phyloP scores from a whole-genome alignment of 441 rosid species.

The Aleurites moluccanus region DNA sequence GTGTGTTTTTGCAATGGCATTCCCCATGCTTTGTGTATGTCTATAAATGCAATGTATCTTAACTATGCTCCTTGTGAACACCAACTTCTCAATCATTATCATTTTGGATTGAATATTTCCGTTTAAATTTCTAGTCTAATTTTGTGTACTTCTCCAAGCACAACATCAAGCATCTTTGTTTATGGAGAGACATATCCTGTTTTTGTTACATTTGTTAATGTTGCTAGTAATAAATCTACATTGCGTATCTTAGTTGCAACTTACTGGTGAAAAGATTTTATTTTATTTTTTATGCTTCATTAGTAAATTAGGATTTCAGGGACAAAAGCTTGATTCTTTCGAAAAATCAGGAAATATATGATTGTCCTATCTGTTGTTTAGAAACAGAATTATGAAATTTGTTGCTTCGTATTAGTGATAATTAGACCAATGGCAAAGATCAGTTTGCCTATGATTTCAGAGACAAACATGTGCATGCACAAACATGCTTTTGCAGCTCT shows the following conservation, averaged over 20 bases:
- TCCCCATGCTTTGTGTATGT: background rate
- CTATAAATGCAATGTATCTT: background rate
- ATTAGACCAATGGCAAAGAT: background rate
- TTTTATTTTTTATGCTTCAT: background rate
- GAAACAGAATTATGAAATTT: background rate
- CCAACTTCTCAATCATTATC: background rate
- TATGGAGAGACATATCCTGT: background rate
- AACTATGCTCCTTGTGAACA: no score
- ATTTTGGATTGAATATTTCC: background rate
- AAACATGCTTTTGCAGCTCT: background rate
- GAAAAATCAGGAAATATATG: background rate
- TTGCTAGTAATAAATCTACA: background rate
- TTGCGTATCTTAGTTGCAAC: background rate
- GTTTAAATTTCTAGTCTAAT: background rate
- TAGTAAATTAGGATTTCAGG: background rate
- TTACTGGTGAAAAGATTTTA: background rate
- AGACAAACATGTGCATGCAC: background rate
- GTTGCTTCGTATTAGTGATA: background rate
- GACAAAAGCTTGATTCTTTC: background rate
- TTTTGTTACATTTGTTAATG: background rate
- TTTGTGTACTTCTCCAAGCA: background rate
- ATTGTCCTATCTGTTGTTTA: background rate
- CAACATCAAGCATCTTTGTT: background rate
- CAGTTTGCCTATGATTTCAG: background rate
- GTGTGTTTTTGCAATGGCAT: constrained; percentile 33